Conservation (phyloP, 1,139 yeast genomes). For the Fermentozyma sake region DNA sequence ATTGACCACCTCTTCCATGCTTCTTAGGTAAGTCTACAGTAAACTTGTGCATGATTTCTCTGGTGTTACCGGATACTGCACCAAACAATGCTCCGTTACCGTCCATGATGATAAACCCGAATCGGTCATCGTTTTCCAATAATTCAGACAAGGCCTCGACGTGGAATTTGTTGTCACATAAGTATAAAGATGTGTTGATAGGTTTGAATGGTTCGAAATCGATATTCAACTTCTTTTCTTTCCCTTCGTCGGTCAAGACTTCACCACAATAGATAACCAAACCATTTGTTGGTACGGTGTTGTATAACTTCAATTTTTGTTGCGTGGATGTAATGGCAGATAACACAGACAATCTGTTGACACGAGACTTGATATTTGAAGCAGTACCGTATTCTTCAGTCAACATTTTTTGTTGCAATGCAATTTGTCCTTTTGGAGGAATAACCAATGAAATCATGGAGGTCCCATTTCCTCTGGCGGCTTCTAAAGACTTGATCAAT, state of each 20-base stretch:
- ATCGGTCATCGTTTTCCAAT: conserved; percentile 90
- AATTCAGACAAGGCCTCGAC: conserved; percentile 94
- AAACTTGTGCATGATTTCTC: conserved; percentile 93
- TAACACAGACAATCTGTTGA: conserved; percentile 87
- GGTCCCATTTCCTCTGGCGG: conserved; percentile 96
- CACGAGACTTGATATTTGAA: conserved; percentile 94
- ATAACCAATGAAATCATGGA: conserved; percentile 96
- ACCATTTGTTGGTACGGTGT: conserved; percentile 87
- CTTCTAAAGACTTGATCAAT: conserved; percentile 77
- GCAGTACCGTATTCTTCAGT: conserved; percentile 99
- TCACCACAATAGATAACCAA: conserved; percentile 97
- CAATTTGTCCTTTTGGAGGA: conserved; percentile 92
- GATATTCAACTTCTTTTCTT: conserved; percentile 89
- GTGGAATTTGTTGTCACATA: conserved; percentile 97
- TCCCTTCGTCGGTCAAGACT: conserved; percentile 94
- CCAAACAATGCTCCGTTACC: conserved; percentile 98
- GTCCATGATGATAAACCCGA: conserved; percentile 97
- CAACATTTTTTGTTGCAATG: conserved; percentile 84
- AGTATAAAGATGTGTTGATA: conserved; percentile 88
- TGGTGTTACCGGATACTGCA: conserved; percentile 92
- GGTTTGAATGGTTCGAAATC: conserved; percentile 98
- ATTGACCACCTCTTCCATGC: conserved; percentile 99
- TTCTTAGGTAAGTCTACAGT: conserved; percentile 97
- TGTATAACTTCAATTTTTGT: conserved; percentile 88
- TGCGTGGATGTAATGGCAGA: conserved; percentile 98